Base-by-base conservation (phyloP, 345 rosid species). In the Populus nigra region DNA sequence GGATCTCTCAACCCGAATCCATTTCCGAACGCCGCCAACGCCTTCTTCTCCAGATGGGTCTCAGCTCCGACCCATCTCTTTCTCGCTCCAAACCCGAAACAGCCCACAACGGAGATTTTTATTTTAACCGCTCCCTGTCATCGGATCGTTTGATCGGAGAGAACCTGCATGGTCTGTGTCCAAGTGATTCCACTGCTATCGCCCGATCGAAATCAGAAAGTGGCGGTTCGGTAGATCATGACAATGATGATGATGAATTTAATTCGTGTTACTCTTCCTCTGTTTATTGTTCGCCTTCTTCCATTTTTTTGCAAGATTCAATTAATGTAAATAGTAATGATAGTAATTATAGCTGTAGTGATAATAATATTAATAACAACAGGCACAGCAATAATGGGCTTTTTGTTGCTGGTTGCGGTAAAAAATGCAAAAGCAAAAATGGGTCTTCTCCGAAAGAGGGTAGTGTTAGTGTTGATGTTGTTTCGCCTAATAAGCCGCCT, bases 1-100 rank as follows among this genome's bases (percentile, higher is more conserved):
- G 98, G 98, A 90, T 87, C 89, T 88, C 96, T 69, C 89, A 91
- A 59, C 98, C 98, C 65, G 88, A 82, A 35, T 83, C 96, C 4
- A 91, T 93, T 5, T 91, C 96, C 41, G 96, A 93, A 81, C 88
- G 96, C 29, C 91, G 98, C 45, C 79, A 84, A 0, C 86, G 87
- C 43, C 86, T 93, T 47, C 81, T 89, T 18, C 87, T 61, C 69
- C 89, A 88, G 71, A 79, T 93, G 91, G 98, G 98, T 59, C 92
- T 93, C 68, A 73, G 73, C 63, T 78, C 83, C 27, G 91, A 90
- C 79, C 88, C 87, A 20, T 77, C 84, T 71, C 79, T 82, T 73
- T 79, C 90, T 65, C 87, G 88, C 84, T 74, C 73, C n/a, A 85
- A 76, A 74, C 87, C 91, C 11, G 88, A 70, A 15, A 4, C 65